phyloP scores from a whole-genome alignment of 768 basidiomycete species.

The Trametes meyenii region DNA sequence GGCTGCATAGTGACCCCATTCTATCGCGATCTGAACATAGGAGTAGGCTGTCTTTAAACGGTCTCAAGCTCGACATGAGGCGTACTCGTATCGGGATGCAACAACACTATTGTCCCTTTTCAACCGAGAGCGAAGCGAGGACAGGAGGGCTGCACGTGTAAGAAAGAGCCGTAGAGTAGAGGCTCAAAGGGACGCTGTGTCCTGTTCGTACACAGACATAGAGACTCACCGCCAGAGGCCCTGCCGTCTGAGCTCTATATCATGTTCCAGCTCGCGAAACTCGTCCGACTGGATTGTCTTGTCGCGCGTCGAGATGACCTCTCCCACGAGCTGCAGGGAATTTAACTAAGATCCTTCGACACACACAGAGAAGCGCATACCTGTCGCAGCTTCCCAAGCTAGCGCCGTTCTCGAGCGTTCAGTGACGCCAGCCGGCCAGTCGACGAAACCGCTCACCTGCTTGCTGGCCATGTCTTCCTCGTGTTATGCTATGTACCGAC shows the following conservation, averaged over 20 bases:
- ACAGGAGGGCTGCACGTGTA: too few relatives aligned
- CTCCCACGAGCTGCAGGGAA: constrained; percentile 75
- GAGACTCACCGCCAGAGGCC: constrained; percentile 71
- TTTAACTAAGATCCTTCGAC: background rate
- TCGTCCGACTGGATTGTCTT: constrained; percentile 80
- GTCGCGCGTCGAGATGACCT: constrained; percentile 83
- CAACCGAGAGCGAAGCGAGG: too few relatives aligned
- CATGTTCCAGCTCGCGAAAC: constrained; percentile 78
- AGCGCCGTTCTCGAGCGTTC: constrained; percentile 16
- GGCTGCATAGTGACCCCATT: too few relatives aligned
- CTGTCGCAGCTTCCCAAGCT: constrained; percentile 83
- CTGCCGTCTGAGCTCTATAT: constrained; percentile 78
- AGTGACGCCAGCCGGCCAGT: background rate
- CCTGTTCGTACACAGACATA: background rate
- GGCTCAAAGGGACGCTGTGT: background rate
- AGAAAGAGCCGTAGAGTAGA: too few relatives aligned
- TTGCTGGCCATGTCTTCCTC: constrained; percentile 59
- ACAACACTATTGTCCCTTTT: too few relatives aligned
- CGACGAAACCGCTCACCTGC: constrained; percentile 47
- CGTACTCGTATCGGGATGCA: too few relatives aligned
- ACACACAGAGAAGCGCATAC: constrained; percentile 41
- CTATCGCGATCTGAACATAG: too few relatives aligned
- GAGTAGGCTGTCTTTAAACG: too few relatives aligned
- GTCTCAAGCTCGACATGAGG: too few relatives aligned
- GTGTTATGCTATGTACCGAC: background rate